Base-by-base conservation (phyloP, 148 eudicot species). In the Chenopodium berlandieri region DNA sequence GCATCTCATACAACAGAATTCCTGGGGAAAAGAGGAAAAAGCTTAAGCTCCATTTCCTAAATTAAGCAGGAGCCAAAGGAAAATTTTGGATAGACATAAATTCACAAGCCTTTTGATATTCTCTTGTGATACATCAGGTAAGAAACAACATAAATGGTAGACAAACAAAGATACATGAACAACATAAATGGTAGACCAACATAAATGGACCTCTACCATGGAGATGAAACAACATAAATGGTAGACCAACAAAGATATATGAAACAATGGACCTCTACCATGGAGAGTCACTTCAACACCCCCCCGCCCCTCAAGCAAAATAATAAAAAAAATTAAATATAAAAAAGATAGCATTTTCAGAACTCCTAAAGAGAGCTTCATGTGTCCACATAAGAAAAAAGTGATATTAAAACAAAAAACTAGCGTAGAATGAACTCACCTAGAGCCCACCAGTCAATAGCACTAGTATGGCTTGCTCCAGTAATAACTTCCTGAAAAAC, bases 361-460 rank as follows among this genome's bases (percentile, higher is more conserved):
- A 11, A 64, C 4, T 64, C 31, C 14, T 64, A 25, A 25, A 8
- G 68, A 64, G 0, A 63, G n/a, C 10, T n/a, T 25, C 54, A 1
- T 13, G 13, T 11, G 14, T 50, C 14, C 14, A 50, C 54, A 2
- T 2, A 9, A 50, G 54, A 32, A 70, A 34, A 1, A 17, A 70
- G 44, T 40, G 44, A 40, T 6, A 40, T 34, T 34, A 40, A 40
- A 34, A 0, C 6, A 40, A 40, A 40, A 40, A 0, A 6, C 6
- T 40, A 5, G 7, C 6, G 44, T 40, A 5, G 54, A 12, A 79
- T 66, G 75, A 48, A 73, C 97, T 89, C 84, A 95, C 99, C 99
- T 75, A 96, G 84, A 83, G 97, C 90, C 99, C 99, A 96, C 99
- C 99, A 96, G 84, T 96, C 99, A 84, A 96, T 91, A 71, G 98